Evolutionary conservation across 805 yeast species (phyloP).

Genomic region (Wickerhamiella sorbophila): DNA sequence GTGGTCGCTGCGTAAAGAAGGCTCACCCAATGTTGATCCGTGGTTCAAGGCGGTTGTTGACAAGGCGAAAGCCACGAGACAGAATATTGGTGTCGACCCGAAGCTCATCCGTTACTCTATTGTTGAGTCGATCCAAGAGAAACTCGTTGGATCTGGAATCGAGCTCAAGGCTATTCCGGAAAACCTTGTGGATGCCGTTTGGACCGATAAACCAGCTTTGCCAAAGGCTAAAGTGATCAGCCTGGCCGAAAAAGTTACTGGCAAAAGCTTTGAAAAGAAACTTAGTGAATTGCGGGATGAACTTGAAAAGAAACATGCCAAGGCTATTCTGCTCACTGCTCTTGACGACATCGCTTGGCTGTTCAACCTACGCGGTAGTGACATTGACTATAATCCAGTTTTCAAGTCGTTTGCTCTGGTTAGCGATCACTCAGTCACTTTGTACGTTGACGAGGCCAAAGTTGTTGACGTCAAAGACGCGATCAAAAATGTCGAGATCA

Average conservation of each 20-base stretch:
- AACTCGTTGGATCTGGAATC: slow-evolving; percentile 26
- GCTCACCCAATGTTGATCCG: slow-evolving; percentile 48
- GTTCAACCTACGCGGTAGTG: slow-evolving; percentile 69
- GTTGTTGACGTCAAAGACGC: slow-evolving; percentile 23
- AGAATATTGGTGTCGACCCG: slow-evolving; percentile 73
- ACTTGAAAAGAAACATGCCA: slow-evolving; percentile 20
- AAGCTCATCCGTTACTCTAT: slow-evolving; percentile 36
- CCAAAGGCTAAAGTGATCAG: slow-evolving; percentile 36
- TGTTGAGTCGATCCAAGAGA: slow-evolving; percentile 19
- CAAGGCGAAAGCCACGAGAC: slow-evolving; percentile 33
- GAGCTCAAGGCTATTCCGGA: slow-evolving; percentile 37
- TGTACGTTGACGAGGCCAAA: slow-evolving; percentile 42
- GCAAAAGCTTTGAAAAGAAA: slow-evolving; percentile 49
- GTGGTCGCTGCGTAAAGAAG: slow-evolving; percentile 75
- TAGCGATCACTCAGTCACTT: slow-evolving; percentile 26
- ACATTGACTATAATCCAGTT: slow-evolving; percentile 75
- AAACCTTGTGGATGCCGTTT: slow-evolving; percentile 63
- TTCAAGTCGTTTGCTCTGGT: slow-evolving; percentile 58
- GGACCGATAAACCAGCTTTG: slow-evolving; percentile 59
- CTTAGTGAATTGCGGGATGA: slow-evolving; percentile 29
- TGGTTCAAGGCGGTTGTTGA: slow-evolving; percentile 73
- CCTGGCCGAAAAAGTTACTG: slow-evolving; percentile 44
- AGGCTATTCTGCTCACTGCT: slow-evolving; percentile 47
- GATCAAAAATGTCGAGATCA: slow-evolving; percentile 35
- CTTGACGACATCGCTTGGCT: slow-evolving; percentile 89